Conservation (phyloP, 2,329 filamentous ascomycete genomes). For the Penicillium sp. region DNA sequence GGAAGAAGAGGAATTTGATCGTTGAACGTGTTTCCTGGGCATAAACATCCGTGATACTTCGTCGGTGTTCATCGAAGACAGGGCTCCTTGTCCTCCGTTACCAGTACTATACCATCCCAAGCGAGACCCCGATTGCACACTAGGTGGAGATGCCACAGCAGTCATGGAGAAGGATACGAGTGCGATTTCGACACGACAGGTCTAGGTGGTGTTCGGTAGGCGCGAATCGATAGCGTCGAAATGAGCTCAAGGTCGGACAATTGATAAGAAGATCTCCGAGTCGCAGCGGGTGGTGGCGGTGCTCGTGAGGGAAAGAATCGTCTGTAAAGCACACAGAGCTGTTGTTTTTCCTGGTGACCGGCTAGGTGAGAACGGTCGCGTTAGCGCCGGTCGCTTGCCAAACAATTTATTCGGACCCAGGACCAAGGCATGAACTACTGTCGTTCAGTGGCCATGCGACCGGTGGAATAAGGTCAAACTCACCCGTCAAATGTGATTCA, state of each 20-base stretch:
- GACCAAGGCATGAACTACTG: slow-evolving; percentile 2
- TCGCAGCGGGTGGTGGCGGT: background rate
- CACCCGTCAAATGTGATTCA: slow-evolving; percentile 16
- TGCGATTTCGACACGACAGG: slow-evolving; percentile 17
- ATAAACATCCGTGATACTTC: slow-evolving; percentile 86
- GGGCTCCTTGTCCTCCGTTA: slow-evolving; percentile 63
- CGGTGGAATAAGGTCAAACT: slow-evolving; percentile 1
- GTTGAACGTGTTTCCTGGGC: slow-evolving; percentile 83
- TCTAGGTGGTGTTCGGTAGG: slow-evolving; percentile 14
- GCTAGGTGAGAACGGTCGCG: slow-evolving; percentile 36
- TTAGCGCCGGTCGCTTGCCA: slow-evolving; percentile 34
- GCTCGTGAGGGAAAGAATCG: slow-evolving; percentile 1
- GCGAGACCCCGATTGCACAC: slow-evolving; percentile 64
- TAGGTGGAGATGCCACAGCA: slow-evolving; percentile 68
- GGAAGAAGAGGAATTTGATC: slow-evolving; percentile 90
- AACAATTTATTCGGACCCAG: slow-evolving; percentile 18
- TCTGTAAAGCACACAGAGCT: slow-evolving; percentile 10
- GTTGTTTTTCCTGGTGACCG: slow-evolving; percentile 24
- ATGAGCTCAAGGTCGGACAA: slow-evolving; percentile 4
- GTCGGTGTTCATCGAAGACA: slow-evolving; percentile 77
- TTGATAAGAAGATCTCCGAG: slow-evolving; percentile 4
- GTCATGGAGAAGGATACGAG: slow-evolving; percentile 57
- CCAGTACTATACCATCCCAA: slow-evolving; percentile 63
- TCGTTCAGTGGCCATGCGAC: slow-evolving; percentile 1
- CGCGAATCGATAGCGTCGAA: slow-evolving; percentile 6